These are phyloP conservation scores for Trichophyton schoenleinii DNA, from an alignment of 2,329 filamentous ascomycete species.

Conservation along the genomic window DNA sequence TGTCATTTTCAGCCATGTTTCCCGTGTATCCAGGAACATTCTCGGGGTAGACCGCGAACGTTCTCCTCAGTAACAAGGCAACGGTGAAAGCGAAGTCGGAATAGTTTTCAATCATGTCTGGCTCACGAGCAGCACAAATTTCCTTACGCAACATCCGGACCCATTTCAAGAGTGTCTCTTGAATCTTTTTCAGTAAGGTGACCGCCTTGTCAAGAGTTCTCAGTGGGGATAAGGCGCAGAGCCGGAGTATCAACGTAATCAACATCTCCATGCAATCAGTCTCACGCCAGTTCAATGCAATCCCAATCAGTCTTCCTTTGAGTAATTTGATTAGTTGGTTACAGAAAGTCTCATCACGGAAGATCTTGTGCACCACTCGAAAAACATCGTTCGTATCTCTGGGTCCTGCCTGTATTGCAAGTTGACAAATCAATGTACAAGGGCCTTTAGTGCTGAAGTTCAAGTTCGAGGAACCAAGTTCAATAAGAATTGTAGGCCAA, in stretches of 20 bases:
- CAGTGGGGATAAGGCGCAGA: constrained; percentile 21
- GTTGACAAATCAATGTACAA: constrained; percentile 37
- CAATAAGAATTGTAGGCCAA: constrained; percentile 39
- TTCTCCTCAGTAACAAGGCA: constrained; percentile 14
- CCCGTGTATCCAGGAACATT: constrained; percentile 5
- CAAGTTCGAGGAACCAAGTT: constrained; percentile 42
- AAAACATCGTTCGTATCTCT: constrained; percentile 21
- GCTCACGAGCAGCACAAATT: constrained; percentile 28
- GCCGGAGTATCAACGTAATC: constrained; percentile 39
- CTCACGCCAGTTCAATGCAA: constrained; percentile 49
- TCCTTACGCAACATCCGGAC: constrained; percentile 36
- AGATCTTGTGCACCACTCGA: constrained; percentile 38
- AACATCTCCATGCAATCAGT: constrained; percentile 45
- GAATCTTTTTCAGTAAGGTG: constrained; percentile 31
- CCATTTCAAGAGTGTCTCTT: constrained; percentile 40
- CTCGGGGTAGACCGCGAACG: constrained; percentile 10
- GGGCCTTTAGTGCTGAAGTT: constrained; percentile 48
- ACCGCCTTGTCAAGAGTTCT: constrained; percentile 9
- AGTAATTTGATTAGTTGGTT: constrained; percentile 38
- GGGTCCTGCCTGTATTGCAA: constrained; percentile 47
- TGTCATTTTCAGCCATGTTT: background rate
- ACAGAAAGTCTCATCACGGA: constrained; percentile 42
- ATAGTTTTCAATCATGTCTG: constrained; percentile 18
- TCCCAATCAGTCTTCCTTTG: constrained; percentile 31
- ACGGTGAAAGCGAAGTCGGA: constrained; percentile 13